These are phyloP conservation scores for Globisporangium echinulatum DNA, from an alignment of 352 stramenopile genomes.

Conservation along the genomic window DNA sequence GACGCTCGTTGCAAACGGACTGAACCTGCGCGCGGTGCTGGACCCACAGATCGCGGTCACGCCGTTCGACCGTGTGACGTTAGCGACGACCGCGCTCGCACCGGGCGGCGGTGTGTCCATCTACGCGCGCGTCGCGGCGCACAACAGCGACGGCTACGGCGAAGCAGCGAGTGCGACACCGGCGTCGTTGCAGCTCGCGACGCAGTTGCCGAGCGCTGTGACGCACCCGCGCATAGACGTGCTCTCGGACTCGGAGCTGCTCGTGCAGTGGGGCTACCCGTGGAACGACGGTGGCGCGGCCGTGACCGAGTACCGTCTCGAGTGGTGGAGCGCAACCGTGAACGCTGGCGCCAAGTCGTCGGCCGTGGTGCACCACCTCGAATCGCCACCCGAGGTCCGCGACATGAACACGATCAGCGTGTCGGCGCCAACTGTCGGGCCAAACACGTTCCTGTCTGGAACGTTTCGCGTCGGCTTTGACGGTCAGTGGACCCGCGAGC, in stretches of 20 bases:
- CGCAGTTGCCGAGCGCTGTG: slow-evolving; percentile 42
- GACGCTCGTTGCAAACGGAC: slow-evolving; percentile 35
- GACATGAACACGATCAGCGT: slow-evolving; percentile 71
- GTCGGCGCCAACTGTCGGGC: slow-evolving; percentile 43
- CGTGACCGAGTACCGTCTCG: slow-evolving; percentile 59
- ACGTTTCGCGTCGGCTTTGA: slow-evolving; percentile 90
- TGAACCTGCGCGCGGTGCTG: slow-evolving; percentile 36
- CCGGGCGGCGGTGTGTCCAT: slow-evolving; percentile 36
- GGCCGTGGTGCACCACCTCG: slow-evolving; percentile 40
- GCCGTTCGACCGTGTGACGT: slow-evolving; percentile 33
- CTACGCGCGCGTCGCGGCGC: slow-evolving; percentile 49
- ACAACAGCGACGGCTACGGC: slow-evolving; percentile 54
- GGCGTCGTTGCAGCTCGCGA: slow-evolving; percentile 38
- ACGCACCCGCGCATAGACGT: slow-evolving; percentile 31
- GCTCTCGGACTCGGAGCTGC: slow-evolving; percentile 48
- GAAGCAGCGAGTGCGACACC: slow-evolving; percentile 30
- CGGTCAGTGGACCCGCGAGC: slow-evolving; percentile 76
- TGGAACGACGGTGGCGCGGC: slow-evolving; percentile 30
- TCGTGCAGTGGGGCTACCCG: slow-evolving; percentile 77
- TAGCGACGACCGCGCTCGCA: slow-evolving; percentile 21
- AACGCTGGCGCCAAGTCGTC: slow-evolving; percentile 38
- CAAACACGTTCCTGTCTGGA: slow-evolving; percentile 41
- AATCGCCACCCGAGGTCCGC: slow-evolving; percentile 25
- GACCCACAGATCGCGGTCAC: slow-evolving; percentile 42
- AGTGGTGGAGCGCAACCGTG: slow-evolving; percentile 49